phyloP scores from a whole-genome alignment of 495 filamentous ascomycete species.

The Aspergillus carlsbadensis region DNA sequence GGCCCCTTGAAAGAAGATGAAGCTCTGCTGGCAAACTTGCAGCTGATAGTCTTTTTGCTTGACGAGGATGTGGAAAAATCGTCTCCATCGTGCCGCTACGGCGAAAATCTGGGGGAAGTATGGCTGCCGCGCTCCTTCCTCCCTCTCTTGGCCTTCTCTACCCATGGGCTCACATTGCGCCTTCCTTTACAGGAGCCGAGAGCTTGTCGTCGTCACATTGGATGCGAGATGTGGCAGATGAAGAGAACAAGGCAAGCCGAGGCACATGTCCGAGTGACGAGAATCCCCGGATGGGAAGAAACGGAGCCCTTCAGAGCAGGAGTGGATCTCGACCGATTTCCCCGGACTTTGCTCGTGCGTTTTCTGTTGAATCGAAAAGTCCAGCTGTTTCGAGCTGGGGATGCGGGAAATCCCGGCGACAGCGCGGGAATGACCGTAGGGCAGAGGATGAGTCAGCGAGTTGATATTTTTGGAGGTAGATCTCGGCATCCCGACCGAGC shows the following conservation, averaged over 20 bases:
- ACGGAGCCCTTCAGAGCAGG: background rate
- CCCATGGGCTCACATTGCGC: too few relatives aligned
- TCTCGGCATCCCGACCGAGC: conserved; percentile 2
- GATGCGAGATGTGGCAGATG: too few relatives aligned
- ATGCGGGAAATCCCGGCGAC: conserved; percentile 23
- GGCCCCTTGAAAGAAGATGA: too few relatives aligned
- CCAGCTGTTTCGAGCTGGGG: background rate
- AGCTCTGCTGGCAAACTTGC: too few relatives aligned
- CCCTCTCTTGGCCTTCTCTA: too few relatives aligned
- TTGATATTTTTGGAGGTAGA: background rate
- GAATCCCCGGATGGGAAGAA: background rate
- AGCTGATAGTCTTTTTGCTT: too few relatives aligned
- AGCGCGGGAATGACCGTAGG: conserved; percentile 21
- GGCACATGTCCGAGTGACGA: background rate
- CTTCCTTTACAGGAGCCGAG: too few relatives aligned
- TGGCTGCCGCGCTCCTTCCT: too few relatives aligned
- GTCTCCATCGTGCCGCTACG: too few relatives aligned
- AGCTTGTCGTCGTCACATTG: too few relatives aligned
- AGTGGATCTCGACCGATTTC: background rate
- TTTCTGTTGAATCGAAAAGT: background rate
- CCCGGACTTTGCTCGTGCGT: conserved; percentile 8
- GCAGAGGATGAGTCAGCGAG: conserved; percentile 17
- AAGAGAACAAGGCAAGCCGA: background rate
- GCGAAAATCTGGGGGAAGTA: too few relatives aligned
- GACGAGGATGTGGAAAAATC: too few relatives aligned